Percentiles rank a stretch among this genome's conserved stretches.
These are phyloP conservation scores for Scutellaria minor DNA, from an alignment of 257 asterid species.

Conservation along the genomic window DNA sequence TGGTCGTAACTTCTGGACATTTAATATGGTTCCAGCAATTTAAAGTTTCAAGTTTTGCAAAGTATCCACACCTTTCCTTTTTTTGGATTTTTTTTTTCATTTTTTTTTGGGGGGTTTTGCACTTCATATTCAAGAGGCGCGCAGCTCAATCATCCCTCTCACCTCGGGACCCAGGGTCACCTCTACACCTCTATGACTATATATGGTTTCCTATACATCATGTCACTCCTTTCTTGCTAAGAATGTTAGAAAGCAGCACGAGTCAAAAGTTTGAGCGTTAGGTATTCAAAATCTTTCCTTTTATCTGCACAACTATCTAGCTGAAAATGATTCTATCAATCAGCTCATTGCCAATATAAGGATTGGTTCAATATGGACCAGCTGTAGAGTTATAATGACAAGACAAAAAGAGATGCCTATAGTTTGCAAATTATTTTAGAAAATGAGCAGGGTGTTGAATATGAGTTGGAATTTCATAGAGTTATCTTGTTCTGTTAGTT, in stretches of 20 bases:
- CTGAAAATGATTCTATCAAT: background rate
- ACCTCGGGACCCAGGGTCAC: too few relatives aligned
- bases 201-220: background rate
- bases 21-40: too few relatives aligned
- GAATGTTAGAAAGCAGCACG: background rate
- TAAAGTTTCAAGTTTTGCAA: too few relatives aligned
- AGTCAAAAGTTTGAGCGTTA: constrained; percentile 10
- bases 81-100: too few relatives aligned
- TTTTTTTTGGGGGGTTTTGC: too few relatives aligned
- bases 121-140: too few relatives aligned
- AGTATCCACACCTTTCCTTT: too few relatives aligned
- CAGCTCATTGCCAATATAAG: background rate
- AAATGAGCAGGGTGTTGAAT: background rate
- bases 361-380: constrained; percentile 1
- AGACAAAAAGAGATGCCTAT: background rate
- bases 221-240: background rate
- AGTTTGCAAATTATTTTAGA: constrained; percentile 10
- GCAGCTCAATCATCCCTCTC: too few relatives aligned
- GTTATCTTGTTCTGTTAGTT: background rate
- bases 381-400: background rate
- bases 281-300: constrained; percentile 18
- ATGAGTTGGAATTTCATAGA: background rate
- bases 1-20: too few relatives aligned
- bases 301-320: background rate
- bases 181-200: background rate